phyloP scores from a whole-genome alignment of 768 basidiomycete species.

The Lyophyllum shimeji region DNA sequence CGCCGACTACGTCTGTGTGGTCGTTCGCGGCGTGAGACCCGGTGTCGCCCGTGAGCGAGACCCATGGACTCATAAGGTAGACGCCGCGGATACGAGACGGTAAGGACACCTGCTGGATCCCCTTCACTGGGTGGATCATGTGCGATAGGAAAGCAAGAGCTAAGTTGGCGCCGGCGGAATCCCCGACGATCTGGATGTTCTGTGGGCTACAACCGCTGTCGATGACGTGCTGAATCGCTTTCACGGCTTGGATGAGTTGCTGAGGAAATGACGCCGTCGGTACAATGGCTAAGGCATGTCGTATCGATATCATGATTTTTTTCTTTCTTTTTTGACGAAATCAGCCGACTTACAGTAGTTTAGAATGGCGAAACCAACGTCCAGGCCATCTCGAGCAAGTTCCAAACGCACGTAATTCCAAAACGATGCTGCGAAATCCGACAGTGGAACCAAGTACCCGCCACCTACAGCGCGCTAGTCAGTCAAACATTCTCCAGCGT shows the following conservation, averaged over 20 bases:
- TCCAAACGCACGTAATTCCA: conserved; percentile 23
- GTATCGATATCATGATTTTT: no score
- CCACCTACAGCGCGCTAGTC: conserved; percentile 22
- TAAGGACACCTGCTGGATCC: conserved; percentile 14
- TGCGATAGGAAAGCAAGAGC: conserved; percentile 26
- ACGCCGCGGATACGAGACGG: conserved; percentile 20
- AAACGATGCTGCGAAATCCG: conserved; percentile 19
- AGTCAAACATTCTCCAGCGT: not conserved
- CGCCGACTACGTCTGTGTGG: conserved; percentile 16
- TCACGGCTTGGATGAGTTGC: conserved; percentile 22
- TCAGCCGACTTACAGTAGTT: conserved; percentile 21
- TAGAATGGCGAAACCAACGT: conserved; percentile 22
- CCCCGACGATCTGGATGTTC: conserved; percentile 27
- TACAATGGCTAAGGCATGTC: conserved; percentile 18
- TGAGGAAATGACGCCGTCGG: conserved; percentile 28
- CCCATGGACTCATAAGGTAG: conserved; percentile 34
- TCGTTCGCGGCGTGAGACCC: conserved; percentile 13
- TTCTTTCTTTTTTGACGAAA: no score
- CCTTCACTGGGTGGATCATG: conserved; percentile 26
- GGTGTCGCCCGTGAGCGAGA: conserved; percentile 15
- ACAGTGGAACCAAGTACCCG: conserved; percentile 22
- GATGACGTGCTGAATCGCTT: conserved; percentile 26
- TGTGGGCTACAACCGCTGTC: conserved; percentile 21
- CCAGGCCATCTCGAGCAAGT: conserved; percentile 1
- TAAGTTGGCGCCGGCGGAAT: conserved; percentile 34